These are phyloP conservation scores for Phytophthora fragariaefolia DNA, from an alignment of 352 stramenopile genomes.

Conservation along the genomic window DNA sequence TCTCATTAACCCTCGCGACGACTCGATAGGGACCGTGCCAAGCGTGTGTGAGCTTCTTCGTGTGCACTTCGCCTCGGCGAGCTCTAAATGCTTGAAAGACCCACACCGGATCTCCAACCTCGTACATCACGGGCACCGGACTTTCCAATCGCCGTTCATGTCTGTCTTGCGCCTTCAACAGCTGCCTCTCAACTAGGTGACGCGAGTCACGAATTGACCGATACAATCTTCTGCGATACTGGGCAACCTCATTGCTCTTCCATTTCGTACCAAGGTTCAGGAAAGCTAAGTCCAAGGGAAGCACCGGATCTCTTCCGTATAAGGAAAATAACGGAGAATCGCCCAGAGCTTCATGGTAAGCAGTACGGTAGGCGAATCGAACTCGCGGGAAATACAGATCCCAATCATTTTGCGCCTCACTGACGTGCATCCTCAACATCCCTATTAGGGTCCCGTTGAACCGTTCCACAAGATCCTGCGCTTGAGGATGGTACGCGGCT, in stretches of 20 bases:
- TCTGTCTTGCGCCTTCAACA: conserved; percentile 1
- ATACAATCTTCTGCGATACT: neutral
- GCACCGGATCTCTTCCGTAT: conserved; percentile 1
- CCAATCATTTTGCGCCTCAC: conserved; percentile 7
- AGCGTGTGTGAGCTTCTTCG: too few species aligned
- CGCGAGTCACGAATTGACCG: neutral
- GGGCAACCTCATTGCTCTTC: neutral
- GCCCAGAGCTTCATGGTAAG: conserved; percentile 8
- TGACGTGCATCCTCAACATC: too few species aligned
- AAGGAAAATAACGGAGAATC: conserved; percentile 14
- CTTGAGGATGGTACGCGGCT: conserved; percentile 1
- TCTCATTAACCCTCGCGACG: neutral
- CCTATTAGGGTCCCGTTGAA: conserved; percentile 6
- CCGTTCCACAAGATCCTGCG: conserved; percentile 1
- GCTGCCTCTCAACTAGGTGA: neutral
- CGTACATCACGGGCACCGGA: neutral
- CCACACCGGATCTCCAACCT: neutral
- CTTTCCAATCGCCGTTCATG: neutral
- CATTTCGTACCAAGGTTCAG: neutral
- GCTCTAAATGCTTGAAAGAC: neutral
- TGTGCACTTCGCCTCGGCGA: neutral
- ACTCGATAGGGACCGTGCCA: conserved; percentile 7
- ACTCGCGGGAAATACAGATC: conserved; percentile 2
- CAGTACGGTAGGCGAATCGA: conserved; percentile 14
- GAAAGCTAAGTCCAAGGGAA: conserved; percentile 11